Percentiles rank a stretch among this genome's conserved stretches.
Conservation (phyloP, 164 flowering plant species). For the Berberis thunbergii region DNA sequence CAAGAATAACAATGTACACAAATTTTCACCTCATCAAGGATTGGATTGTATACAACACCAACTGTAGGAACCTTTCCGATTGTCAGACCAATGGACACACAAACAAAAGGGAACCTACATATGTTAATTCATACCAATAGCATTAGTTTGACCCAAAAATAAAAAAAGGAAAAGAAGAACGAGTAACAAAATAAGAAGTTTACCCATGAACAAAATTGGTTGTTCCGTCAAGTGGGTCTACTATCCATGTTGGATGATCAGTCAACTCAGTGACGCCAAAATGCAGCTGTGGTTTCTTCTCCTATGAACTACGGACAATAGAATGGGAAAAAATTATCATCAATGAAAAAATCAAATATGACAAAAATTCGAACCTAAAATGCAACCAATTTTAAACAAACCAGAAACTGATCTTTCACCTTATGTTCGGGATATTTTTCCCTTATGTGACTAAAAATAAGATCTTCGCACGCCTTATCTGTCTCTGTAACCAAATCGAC, state of each 20-base stretch:
- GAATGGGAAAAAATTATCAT: constrained; percentile 4
- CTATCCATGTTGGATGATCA: constrained; percentile 95
- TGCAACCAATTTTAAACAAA: neutral
- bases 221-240: constrained; percentile 98
- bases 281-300: constrained; percentile 91
- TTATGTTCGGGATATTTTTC: constrained; percentile 62
- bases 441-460: constrained; percentile 71
- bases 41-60: constrained; percentile 96
- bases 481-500: constrained; percentile 99
- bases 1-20: neutral
- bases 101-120: constrained; percentile 86
- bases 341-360: neutral
- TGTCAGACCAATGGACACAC: constrained; percentile 92
- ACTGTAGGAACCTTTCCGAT: constrained; percentile 71
- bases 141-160: neutral
- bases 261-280: constrained; percentile 63
- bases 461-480: constrained; percentile 92
- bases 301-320: constrained; percentile 64
- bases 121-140: neutral
- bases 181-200: constrained; percentile 5
- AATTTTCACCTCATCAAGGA: constrained; percentile 72
- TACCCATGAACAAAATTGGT: constrained; percentile 98
- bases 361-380: neutral
- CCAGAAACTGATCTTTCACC: constrained; percentile 30
- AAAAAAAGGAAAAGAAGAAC: neutral